Evolutionary conservation across 306 rosid species (phyloP), one percentile per base, ranked within the genome.

Genomic region (Macrotyloma uniflorum): DNA sequence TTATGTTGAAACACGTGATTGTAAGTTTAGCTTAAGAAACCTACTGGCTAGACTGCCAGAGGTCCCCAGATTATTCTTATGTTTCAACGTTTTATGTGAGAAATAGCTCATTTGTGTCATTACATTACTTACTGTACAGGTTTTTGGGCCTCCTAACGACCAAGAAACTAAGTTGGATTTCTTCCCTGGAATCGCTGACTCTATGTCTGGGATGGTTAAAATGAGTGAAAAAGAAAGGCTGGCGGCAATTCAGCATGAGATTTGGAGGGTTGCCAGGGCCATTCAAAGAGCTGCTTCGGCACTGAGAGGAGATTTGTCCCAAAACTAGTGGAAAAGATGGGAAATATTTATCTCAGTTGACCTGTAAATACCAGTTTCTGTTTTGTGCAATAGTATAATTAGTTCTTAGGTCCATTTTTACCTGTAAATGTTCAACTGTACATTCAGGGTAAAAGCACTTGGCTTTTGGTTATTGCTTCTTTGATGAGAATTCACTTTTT

Each of bases 241-340:
- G 54, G 82, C 83, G 3, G 75, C 78, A 19, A 81, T 92, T 81
- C 88, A 83, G 72, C 99, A 93, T 69, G 99, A 93, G 82, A 65
- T 95, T 10, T 95, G 99, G 99, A 93, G 93, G 88, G 93, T 87
- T 74, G 82, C 87, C 10, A 86, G 98, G 85, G 96, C 98, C 63
- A 88, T 95, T 59, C 82, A 78, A 79, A 87, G 96, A 79, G 98
- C 97, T 58, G 79, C 97, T 72, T 80, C 74, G 42, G 92, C 89
- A 63, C 88, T 95, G 45, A 81, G 81, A 80, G 99, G 99, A 70
- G 91, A 88, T 20, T 76, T 93, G 64, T 64, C 87, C 57, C 89
- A 86, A 88, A 75, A 49, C 43, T 43, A 80, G 42, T 26, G 42
- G 45, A 38, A 40, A 23, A 32, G 28, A 18, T 72, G n/a, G n/a